These are phyloP conservation scores for Penicillium sclerotigenum DNA, from an alignment of 2,329 filamentous ascomycete genomes.

Conservation along the genomic window DNA sequence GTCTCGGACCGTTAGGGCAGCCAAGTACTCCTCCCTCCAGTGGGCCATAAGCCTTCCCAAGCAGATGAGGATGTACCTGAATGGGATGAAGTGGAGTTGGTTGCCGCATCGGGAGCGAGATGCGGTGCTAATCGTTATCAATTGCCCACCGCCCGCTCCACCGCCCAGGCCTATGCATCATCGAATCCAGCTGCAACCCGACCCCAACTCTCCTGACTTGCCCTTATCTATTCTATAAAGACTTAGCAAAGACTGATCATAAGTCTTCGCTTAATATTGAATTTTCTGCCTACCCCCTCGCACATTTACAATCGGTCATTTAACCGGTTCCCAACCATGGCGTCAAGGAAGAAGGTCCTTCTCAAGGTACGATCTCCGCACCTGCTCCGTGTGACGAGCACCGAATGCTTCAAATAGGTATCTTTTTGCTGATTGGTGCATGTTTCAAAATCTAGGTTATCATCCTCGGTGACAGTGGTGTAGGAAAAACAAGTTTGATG, in stretches of 20 bases:
- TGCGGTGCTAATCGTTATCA: constrained; percentile 21
- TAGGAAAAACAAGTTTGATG: constrained; percentile 99
- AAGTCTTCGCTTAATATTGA: not conserved
- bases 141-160: constrained; percentile 29
- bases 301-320: not conserved
- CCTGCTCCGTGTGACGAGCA: constrained; percentile 12
- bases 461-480: constrained; percentile 96
- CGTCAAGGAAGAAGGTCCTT: constrained; percentile 84
- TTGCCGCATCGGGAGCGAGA: constrained; percentile 9
- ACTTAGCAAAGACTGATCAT: not conserved
- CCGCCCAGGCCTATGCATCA: constrained; percentile 36
- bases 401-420: not conserved
- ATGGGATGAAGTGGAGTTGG: constrained; percentile 20
- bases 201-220: constrained; percentile 22
- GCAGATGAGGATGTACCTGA: constrained; percentile 11
- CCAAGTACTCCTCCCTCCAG: constrained; percentile 80
- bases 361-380: constrained; percentile 64
- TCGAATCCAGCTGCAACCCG: constrained; percentile 28
- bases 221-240: constrained; percentile 1
- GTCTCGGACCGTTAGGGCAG: constrained; percentile 69
- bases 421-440: constrained; percentile 9
- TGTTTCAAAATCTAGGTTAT: constrained; percentile 66
- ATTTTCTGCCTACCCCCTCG: not conserved
- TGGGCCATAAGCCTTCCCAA: constrained; percentile 51
- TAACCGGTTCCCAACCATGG: constrained; percentile 51